These are phyloP conservation scores for Salvia hispanica DNA, from an alignment of 257 asterid species.

Conservation along the genomic window DNA sequence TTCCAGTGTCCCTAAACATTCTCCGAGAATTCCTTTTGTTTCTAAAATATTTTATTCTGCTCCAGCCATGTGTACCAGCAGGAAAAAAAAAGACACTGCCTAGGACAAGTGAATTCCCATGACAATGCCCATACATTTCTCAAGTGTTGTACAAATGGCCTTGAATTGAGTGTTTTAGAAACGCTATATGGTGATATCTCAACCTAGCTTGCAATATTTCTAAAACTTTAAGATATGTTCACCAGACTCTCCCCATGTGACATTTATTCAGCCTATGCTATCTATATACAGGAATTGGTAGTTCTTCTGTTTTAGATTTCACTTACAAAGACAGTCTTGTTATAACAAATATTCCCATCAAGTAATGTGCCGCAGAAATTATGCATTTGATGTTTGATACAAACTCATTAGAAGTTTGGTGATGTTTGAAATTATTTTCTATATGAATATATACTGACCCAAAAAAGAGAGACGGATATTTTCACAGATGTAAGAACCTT, in stretches of 20 bases:
- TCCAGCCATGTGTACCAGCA: neutral
- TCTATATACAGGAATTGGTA: neutral
- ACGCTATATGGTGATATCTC: neutral
- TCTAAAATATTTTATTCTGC: neutral
- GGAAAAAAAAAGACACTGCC: neutral
- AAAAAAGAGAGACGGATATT: constrained; percentile 10
- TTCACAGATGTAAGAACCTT: constrained; percentile 12
- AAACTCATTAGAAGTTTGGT: neutral
- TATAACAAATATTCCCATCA: constrained; percentile 20
- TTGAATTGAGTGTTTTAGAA: neutral
- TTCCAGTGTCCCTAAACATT: neutral
- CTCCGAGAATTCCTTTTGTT: neutral
- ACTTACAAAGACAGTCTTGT: constrained; percentile 12
- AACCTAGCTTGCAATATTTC: neutral
- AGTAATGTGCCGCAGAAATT: neutral
- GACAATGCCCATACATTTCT: neutral
- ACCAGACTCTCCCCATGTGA: neutral
- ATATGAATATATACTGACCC: neutral
- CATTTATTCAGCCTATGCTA: neutral
- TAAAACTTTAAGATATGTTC: neutral
- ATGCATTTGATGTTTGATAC: constrained; percentile 19
- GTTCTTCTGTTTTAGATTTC: neutral
- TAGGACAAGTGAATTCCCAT: neutral
- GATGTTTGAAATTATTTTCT: constrained; percentile 8
- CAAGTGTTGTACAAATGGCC: neutral